Evolutionary conservation across 1,284 basidiomycete genomes (phyloP), one percentile per base, ranked within the genome.

Genomic region (Neonothopanus nambi): DNA sequence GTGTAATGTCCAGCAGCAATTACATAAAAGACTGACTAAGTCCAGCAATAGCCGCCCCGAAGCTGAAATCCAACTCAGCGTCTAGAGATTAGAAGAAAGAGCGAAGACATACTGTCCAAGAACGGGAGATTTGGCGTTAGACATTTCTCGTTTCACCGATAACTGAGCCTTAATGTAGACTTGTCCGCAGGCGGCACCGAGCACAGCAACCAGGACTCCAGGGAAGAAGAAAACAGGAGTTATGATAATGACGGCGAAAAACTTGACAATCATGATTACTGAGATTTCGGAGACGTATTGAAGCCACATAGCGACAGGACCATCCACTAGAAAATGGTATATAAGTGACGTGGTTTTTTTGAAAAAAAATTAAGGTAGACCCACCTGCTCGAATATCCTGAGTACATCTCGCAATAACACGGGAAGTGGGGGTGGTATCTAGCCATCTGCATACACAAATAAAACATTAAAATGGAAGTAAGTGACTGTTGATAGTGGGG

Each of bases 111-210:
- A 73, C 72, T 54, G 52, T 36, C 38, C 52, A n/a, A 88, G 76
- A 6, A 91, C 79, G 0, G 87, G 87, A 8, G 82, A 74, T 57
- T 76, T 79, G 8, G 83, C 80, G 65, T 88, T 89, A 38, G 80
- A 84, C 85, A 85, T 85, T 63, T 89, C 83, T 15, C 85, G 77
- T 63, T 91, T 92, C 46, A 91, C 85, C 9, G 84, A 82, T 26
- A 92, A 71, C 64, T 92, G 89, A n/a, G 84, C 84, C 61, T 82
- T 82, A 63, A 91, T 88, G 61, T 84, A 85, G 37, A 85, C 66
- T 50, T 74, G 74, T 20, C 63, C 66, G 26, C 61, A 37, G 39
- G 45, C 54, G 9, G 47, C 56, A 9, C 65, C 65, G 9, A 62
- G 71, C 11, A 79, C 65, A 50, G 74, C 74, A 15, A 78, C 64